Base-by-base conservation (phyloP, 108 stramenopile species). In the Cyclotella cryptica region DNA sequence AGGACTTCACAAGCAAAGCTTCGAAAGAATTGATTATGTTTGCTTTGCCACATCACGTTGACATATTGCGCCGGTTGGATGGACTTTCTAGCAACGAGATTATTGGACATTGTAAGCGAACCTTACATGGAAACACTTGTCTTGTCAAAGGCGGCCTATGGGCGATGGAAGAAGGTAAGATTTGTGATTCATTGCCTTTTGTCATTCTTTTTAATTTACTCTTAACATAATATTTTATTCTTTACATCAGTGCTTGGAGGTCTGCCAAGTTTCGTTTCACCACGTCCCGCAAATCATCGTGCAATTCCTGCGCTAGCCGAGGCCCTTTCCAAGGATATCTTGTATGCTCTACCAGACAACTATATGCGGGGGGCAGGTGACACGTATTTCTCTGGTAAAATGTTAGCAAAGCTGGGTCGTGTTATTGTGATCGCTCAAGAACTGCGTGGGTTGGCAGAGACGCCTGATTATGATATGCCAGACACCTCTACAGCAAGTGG, bases 311-410 rank as follows among this genome's bases (percentile, higher is more conserved):
- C 60, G 10, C 28, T 91, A 27, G 84, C 84, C 22, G 49, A 82
- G 40, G 85, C 84, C 9, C 45, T 95, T 0, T 35, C 52, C 13
- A 81, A 76, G 15, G 93, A 91, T 63, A 87, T 89, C n/a, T 29
- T 70, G 10, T 97, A 83, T 68, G 27, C 68, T 21, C 47, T 97
- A 18, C 93, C 93, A 13, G 84, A 73, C 12, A 93, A 93, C 76
- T 97, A 89, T 71, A 73, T 84, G 82, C 55, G 74, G 44, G 98
- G 98, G 43, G 94, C 91, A 60, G 96, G 97, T 13, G 98, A 98
- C 71, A 98, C 97, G 2, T 98, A 98, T 75, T 98, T 98, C 73
- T 89, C 90, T 28, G 97, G 96, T 0, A 98, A 98, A 69, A 85
- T 90, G 86, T 69, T 98, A 24, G 96, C 97, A 22, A 96, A 95